Percentiles rank a stretch among this genome's conserved stretches.
Evolutionary conservation across 768 basidiomycete genomes (phyloP).

Genomic region (Amanita subjunquillea): DNA sequence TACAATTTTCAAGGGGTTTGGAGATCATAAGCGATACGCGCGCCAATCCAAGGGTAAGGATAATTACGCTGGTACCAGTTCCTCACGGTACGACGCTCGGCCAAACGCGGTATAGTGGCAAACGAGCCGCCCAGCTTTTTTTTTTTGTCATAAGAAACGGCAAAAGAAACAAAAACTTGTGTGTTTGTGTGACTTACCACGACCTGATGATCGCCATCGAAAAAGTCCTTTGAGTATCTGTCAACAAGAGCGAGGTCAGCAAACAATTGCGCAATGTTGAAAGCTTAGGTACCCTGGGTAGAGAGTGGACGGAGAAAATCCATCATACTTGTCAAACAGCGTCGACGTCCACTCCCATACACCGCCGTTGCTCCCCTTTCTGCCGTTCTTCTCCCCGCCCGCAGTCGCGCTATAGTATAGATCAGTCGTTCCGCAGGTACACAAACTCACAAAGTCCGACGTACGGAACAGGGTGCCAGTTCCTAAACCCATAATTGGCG

Average conservation of each 20-base stretch:
- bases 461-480: slow-evolving; percentile 91
- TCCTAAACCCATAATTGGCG: slow-evolving; percentile 78
- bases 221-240: slow-evolving; percentile 84
- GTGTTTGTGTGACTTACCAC: slow-evolving; percentile 49
- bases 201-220: slow-evolving; percentile 77
- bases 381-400: slow-evolving; percentile 37
- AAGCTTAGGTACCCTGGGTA: slow-evolving; percentile 68
- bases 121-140: slow-evolving; percentile 85
- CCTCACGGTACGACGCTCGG: slow-evolving; percentile 63
- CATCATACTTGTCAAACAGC: slow-evolving; percentile 56
- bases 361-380: slow-evolving; percentile 81
- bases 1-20: neutral
- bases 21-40: slow-evolving; percentile 40
- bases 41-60: slow-evolving; percentile 82
- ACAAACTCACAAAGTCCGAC: slow-evolving; percentile 17
- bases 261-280: neutral
- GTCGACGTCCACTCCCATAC: slow-evolving; percentile 99
- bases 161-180: neutral
- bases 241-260: neutral
- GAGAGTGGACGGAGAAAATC: slow-evolving; percentile 61
- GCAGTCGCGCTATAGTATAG: slow-evolving; percentile 48
- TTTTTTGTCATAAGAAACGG: slow-evolving; percentile 5
- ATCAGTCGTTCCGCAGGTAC: neutral
- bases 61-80: slow-evolving; percentile 95
- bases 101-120: slow-evolving; percentile 74